Evolutionary conservation across 768 basidiomycete species (phyloP), one percentile per base, ranked within the genome.

Genomic region (Exidia glandulosa): DNA sequence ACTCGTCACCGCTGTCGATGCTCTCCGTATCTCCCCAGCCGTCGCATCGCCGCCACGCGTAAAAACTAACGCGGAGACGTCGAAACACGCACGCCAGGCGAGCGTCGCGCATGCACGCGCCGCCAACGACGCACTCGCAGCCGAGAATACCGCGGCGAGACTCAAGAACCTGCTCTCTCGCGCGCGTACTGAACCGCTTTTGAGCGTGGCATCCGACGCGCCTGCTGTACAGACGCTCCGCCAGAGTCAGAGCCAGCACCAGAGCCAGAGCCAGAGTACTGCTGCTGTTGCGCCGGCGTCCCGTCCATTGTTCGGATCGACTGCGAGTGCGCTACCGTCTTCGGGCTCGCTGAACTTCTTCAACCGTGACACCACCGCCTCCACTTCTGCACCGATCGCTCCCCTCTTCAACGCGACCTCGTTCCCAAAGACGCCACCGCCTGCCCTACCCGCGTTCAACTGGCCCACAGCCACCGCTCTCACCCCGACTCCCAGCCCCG

Each of bases 1-100:
- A 2, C 76, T 90, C 32, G 70, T 77, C 2, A 68, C 74, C n/a
- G 79, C 85, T 34, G 70, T 88, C 23, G 66, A 76, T 14, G 80
- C 77, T 60, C 70, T 89, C 52, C 55, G 62, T 84, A 10, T 63
- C 65, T 16, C 50, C 1, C 55, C 66, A 1, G 62, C 64, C 23
- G 59, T 55, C 12, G 52, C 64, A 12, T 62, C 68, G 29, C 64
- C 72, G 2, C 48, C 63, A 48, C 65, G 61, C 71, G 77, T 30
- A 81, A 83, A 62, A 68, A 74, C 29, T 73, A 77, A 23, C 47
- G 57, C 25, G 41, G 58, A 10, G 62, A 63, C 2, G 56, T 73
- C 0, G 72, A 76, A 56, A 71, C 71, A 74, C 71, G 50, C 50
- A 12, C 50, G 50, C 14, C 12, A 23, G 10, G 25, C 50, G 10